Evolutionary conservation across 2,329 filamentous ascomycete species (phyloP).

Genomic region (Pyricularia sp.): DNA sequence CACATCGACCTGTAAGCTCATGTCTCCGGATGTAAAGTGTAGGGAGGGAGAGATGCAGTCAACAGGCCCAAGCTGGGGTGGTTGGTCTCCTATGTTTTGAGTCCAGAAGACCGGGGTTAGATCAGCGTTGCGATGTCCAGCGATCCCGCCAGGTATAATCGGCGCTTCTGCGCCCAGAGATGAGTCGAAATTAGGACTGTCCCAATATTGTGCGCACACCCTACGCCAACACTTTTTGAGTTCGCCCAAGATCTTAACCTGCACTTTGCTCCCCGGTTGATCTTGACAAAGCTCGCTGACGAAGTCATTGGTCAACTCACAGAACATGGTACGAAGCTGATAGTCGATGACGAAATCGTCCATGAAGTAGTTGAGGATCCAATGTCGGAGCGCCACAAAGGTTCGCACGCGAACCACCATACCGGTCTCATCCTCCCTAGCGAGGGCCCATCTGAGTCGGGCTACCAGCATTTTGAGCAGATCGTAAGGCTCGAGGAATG

Average conservation of each 20-base stretch:
- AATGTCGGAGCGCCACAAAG: slow-evolving; percentile 91
- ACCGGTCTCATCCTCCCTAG: slow-evolving; percentile 70
- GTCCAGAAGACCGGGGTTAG: slow-evolving; percentile 48
- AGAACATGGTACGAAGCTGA: slow-evolving; percentile 67
- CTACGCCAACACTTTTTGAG: slow-evolving; percentile 96
- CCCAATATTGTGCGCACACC: slow-evolving; percentile 85
- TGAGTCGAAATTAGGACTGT: slow-evolving; percentile 56
- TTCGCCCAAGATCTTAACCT: slow-evolving; percentile 81
- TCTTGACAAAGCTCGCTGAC: slow-evolving; percentile 44
- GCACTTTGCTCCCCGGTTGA: slow-evolving; percentile 36
- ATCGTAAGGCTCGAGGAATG: slow-evolving; percentile 69
- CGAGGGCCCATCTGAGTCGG: slow-evolving; percentile 78
- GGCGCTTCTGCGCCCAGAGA: slow-evolving; percentile 54
- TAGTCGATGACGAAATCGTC: slow-evolving; percentile 84
- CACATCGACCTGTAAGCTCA: slow-evolving; percentile 36
- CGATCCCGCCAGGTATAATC: slow-evolving; percentile 67
- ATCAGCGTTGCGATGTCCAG: slow-evolving; percentile 47
- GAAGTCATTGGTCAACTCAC: slow-evolving; percentile 65
- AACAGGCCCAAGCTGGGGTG: slow-evolving; percentile 26
- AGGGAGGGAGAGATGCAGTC: slow-evolving; percentile 26
- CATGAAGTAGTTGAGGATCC: slow-evolving; percentile 95
- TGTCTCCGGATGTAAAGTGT: not conserved
- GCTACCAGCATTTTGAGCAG: slow-evolving; percentile 78
- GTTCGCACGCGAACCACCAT: slow-evolving; percentile 92
- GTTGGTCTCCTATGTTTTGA: slow-evolving; percentile 28